These are phyloP conservation scores for Speleostelium caveatum DNA, from an alignment of 78 protist genomes.

Conservation along the genomic window DNA sequence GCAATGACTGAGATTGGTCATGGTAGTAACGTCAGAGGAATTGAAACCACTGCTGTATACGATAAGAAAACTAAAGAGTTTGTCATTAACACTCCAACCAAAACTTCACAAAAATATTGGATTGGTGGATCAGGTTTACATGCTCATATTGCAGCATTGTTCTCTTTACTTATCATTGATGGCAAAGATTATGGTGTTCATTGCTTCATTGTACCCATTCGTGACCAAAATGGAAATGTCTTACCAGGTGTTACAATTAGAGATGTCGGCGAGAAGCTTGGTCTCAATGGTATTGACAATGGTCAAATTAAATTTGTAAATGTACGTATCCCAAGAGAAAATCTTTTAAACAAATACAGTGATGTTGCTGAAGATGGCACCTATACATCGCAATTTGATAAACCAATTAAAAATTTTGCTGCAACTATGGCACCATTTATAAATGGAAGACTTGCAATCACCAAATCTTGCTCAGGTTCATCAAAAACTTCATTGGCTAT, in stretches of 20 bases:
- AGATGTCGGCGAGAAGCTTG: conserved; percentile 67
- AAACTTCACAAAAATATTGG: conserved; percentile 81
- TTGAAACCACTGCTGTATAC: conserved; percentile 82
- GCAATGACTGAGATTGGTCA: conserved; percentile 87
- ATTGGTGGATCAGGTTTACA: conserved; percentile 73
- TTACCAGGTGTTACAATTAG: conserved; percentile 48
- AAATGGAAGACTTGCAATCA: conserved; percentile 21
- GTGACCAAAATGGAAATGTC: conserved; percentile 12
- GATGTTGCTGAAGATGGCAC: conserved; percentile 61
- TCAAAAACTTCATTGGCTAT: conserved; percentile 1
- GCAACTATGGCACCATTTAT: conserved; percentile 46
- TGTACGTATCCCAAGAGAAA: conserved; percentile 83
- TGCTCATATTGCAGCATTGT: conserved; percentile 66
- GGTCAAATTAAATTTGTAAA: conserved; percentile 44
- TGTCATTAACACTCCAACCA: conserved; percentile 81
- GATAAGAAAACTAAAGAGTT: conserved; percentile 72
- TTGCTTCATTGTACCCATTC: conserved; percentile 71
- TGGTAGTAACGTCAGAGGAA: conserved; percentile 82
- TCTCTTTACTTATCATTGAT: conserved; percentile 75
- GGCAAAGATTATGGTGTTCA: conserved; percentile 75
- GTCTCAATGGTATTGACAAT: conserved; percentile 84
- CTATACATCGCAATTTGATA: conserved; percentile 8
- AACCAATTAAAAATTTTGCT: conserved; percentile 32
- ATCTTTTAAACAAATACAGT: conserved; percentile 55
- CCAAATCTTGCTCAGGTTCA: conserved; percentile 6